These are phyloP conservation scores for Scleroderma bovista DNA, from an alignment of 768 basidiomycete genomes.

Conservation along the genomic window DNA sequence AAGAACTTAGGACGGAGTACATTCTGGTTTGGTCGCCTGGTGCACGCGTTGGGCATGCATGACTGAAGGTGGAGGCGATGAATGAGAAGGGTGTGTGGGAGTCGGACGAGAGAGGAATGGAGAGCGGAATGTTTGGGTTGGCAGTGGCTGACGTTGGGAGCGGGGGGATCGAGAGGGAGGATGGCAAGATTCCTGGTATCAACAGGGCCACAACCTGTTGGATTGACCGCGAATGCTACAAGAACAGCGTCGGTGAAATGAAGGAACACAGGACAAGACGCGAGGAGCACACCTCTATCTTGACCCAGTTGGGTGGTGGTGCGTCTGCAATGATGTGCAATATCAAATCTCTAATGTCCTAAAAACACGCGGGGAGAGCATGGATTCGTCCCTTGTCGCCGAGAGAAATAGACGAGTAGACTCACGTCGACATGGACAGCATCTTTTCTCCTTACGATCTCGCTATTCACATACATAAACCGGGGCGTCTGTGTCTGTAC, in stretches of 20 bases:
- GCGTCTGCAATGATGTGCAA: slow-evolving; percentile 79
- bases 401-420: slow-evolving; percentile 5
- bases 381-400: not conserved
- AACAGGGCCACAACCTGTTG: slow-evolving; percentile 76
- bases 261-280: not conserved
- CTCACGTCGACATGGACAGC: slow-evolving; percentile 79
- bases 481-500: slow-evolving; percentile 38
- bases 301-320: slow-evolving; percentile 83
- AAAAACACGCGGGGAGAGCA: not conserved
- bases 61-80: slow-evolving; percentile 77
- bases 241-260: not conserved
- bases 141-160: slow-evolving; percentile 62
- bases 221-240: slow-evolving; percentile 66
- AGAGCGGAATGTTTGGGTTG: slow-evolving; percentile 51
- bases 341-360: slow-evolving; percentile 88
- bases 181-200: slow-evolving; percentile 81
- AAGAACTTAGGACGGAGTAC: slow-evolving; percentile 78
- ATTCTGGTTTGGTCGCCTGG: slow-evolving; percentile 84
- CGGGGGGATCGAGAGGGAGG: slow-evolving; percentile 66
- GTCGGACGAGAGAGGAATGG: slow-evolving; percentile 33
- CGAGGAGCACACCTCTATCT: slow-evolving; percentile 59
- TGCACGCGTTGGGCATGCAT: slow-evolving; percentile 89
- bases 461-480: slow-evolving; percentile 78
- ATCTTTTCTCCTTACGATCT: slow-evolving; percentile 66
- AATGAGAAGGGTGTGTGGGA: slow-evolving; percentile 48